Base-by-base conservation (phyloP, 2,329 filamentous ascomycete species). In the Colletotrichum godetiae region DNA sequence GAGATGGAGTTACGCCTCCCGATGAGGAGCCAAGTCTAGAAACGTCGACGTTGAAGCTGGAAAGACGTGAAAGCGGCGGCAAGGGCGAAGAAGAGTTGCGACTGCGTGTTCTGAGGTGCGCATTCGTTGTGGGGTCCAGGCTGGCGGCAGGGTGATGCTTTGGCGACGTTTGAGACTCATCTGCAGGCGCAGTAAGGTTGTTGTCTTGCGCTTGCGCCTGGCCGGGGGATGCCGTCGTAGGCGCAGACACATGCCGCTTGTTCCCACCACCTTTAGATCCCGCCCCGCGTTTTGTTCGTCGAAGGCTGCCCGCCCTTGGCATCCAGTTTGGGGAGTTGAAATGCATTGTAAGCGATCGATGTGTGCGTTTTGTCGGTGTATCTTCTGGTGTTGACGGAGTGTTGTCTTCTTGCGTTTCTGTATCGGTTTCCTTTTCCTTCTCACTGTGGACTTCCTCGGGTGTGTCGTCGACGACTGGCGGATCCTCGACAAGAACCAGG, bases 271-370 rank as follows among this genome's bases (percentile, higher is more conserved):
- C 81, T 76, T 80, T 83, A 29, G 82, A 79, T 66, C 86, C 83
- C 74, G 82, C 81, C 72, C 84, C 85, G 73, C 87, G 85, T 80
- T 90, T 92, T 35, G 86, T 82, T 27, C 87, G 87, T 61, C 89
- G 87, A 66, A 91, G 78, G 80, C 90, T 92, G 67, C 88, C 87
- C 10, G 86, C 84, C 78, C 84, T 88, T 42, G 88, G 82, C 74
- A 91, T 88, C 89, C 90, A 91, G 62, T 83, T 84, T 19, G 90
- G 86, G 1, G 90, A 88, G 73, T 85, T 85, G 73, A 92, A 89
- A 67, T 90, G 89, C 85, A 90, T 88, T 19, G 91, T 92, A 31
- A 89, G 82, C 19, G 90, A 91, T 72, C 88, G 86, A 67, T 84
- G 85, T 13, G 87, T 82, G 63, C 80, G 83, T 76, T 85, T 87